Evolutionary conservation across 345 rosid genomes (phyloP).

Genomic region (Theobroma cacao): DNA sequence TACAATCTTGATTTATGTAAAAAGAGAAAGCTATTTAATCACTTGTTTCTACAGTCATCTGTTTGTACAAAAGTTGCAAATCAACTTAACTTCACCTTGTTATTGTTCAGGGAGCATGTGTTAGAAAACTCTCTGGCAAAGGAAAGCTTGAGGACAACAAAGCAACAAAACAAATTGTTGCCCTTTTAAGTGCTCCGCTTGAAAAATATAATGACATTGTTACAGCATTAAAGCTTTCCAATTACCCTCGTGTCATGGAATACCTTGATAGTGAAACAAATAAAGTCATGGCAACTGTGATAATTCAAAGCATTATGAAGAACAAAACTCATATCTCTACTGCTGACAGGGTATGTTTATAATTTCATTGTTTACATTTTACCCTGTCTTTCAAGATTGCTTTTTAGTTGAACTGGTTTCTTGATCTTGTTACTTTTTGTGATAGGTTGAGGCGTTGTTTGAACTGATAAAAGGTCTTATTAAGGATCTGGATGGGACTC

Average conservation of each 20-base stretch:
- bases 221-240: slow-evolving; percentile 82
- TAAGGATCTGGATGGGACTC: slow-evolving; percentile 74
- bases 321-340: slow-evolving; percentile 76
- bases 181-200: slow-evolving; percentile 94
- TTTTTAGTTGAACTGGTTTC: slow-evolving; percentile 6
- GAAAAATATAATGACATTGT: slow-evolving; percentile 96
- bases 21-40: neutral
- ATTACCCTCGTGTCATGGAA: slow-evolving; percentile 84
- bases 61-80: slow-evolving; percentile 1
- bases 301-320: slow-evolving; percentile 94
- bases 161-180: slow-evolving; percentile 91
- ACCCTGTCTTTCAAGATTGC: slow-evolving; percentile 13
- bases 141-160: slow-evolving; percentile 81
- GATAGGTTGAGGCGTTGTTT: slow-evolving; percentile 87
- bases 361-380: slow-evolving; percentile 15
- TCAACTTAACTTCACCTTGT: neutral
- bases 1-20: neutral
- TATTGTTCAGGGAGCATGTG: slow-evolving; percentile 82
- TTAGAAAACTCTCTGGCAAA: slow-evolving; percentile 65
- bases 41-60: neutral
- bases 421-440: slow-evolving; percentile 4
- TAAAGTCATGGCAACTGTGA: slow-evolving; percentile 90
- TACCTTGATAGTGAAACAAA: slow-evolving; percentile 86
- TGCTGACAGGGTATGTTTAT: slow-evolving; percentile 62
- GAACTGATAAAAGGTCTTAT: slow-evolving; percentile 91